These are phyloP conservation scores for Raphanus raphanistrum DNA, from an alignment of 345 rosid species.

Conservation along the genomic window DNA sequence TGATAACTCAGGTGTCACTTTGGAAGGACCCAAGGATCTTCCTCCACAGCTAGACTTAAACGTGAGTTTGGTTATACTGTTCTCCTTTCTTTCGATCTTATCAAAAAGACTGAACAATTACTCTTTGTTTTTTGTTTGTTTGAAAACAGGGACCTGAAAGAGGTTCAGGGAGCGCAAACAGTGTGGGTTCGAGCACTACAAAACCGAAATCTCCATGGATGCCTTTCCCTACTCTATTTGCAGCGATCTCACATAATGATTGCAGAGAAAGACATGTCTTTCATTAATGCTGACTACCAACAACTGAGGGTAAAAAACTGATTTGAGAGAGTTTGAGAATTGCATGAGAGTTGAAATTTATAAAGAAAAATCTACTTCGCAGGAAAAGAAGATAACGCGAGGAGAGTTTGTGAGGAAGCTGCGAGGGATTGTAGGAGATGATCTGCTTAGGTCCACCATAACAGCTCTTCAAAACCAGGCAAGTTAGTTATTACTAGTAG, in stretches of 20 bases:
- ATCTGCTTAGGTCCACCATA: conserved; percentile 65
- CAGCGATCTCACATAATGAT: conserved; percentile 77
- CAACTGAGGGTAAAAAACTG: conserved; percentile 54
- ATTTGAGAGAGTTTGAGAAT: neutral
- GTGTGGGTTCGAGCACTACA: conserved; percentile 56
- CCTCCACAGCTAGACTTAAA: conserved; percentile 26
- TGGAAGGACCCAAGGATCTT: conserved; percentile 41
- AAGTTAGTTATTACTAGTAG: conserved; percentile 9
- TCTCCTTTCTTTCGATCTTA: neutral
- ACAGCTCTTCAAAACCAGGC: conserved; percentile 62
- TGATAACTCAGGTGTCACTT: conserved; percentile 59
- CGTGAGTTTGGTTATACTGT: conserved; percentile 20
- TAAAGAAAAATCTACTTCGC: neutral
- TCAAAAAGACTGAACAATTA: neutral
- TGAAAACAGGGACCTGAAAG: conserved; percentile 42
- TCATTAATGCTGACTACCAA: conserved; percentile 50
- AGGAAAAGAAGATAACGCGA: conserved; percentile 66
- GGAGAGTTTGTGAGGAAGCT: conserved; percentile 72
- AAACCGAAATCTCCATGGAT: conserved; percentile 84
- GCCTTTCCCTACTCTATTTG: conserved; percentile 85
- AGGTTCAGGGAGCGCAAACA: conserved; percentile 57
- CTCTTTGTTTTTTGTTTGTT: neutral
- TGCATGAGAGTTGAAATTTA: neutral
- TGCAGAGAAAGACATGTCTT: conserved; percentile 58
- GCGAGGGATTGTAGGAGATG: conserved; percentile 72